These are phyloP conservation scores for Elaeis oleifera DNA, from an alignment of 202 grass and related monocot species.

Conservation along the genomic window DNA sequence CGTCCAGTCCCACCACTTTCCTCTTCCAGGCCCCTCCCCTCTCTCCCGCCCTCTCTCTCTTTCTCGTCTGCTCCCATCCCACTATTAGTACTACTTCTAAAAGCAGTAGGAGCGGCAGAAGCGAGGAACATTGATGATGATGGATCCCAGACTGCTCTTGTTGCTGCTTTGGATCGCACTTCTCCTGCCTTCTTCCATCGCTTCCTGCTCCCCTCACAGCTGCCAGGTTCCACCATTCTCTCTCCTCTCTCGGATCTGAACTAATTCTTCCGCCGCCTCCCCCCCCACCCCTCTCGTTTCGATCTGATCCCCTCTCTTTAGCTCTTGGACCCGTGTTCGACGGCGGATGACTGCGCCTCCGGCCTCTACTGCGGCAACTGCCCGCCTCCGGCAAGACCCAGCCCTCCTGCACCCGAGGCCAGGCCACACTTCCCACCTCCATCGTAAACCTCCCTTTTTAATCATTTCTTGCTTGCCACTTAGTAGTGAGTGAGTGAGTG, in stretches of 20 bases:
- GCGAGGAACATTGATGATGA: too few relatives aligned
- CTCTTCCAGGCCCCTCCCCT: too few relatives aligned
- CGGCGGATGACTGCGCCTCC: conserved; percentile 46
- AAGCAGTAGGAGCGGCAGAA: too few relatives aligned
- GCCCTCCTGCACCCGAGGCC: conserved; percentile 62
- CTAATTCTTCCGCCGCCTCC: neutral
- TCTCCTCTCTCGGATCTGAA: neutral
- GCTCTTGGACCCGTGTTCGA: conserved; percentile 52
- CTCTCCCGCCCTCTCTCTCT: too few relatives aligned
- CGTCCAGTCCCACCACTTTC: too few relatives aligned
- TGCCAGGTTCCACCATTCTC: conserved; percentile 20
- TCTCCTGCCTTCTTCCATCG: conserved; percentile 15
- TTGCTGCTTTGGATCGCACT: conserved; percentile 24
- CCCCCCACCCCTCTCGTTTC: neutral
- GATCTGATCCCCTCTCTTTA: conserved; percentile 12
- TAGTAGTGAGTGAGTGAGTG: too few relatives aligned
- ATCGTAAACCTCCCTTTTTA: conserved; percentile 28
- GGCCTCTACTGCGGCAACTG: conserved; percentile 83
- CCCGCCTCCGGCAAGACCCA: conserved; percentile 41
- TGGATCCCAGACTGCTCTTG: neutral
- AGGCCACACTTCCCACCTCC: conserved; percentile 70
- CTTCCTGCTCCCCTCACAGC: conserved; percentile 14
- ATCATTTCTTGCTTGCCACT: too few relatives aligned
- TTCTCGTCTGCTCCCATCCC: too few relatives aligned
- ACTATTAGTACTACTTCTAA: too few relatives aligned